Evolutionary conservation across 768 basidiomycete genomes (phyloP), one percentile per base, ranked within the genome.

Genomic region (Suillus alpinus): DNA sequence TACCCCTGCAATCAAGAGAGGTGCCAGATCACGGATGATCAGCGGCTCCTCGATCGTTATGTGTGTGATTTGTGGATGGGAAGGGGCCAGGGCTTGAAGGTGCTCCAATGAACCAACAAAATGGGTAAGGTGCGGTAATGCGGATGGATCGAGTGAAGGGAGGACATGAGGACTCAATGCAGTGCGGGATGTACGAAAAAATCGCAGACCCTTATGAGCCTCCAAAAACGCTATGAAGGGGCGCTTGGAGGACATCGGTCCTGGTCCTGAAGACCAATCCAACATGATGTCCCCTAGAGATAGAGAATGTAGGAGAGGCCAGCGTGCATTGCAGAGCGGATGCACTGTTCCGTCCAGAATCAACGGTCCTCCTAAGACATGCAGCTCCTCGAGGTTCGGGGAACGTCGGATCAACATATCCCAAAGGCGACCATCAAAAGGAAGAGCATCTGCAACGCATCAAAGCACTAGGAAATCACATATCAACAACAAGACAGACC

Each of bases 41-140:
- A 92, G 80, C 1, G 88, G 79, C 59, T 91, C 88, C 13, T 86
- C 81, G 63, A 91, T 82, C 6, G 82, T 77, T 9, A 91, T 78
- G 3, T 81, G 81, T 55, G 80, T 81, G 31, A 91, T 78, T 60
- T 71, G 76, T 37, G 71, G 73, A 63, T 79, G 80, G 4, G 84
- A 72, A 14, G 69, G 68, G 16, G 83, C 81, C 7, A 91, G 76
- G 23, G 80, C 83, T 64, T 87, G 86, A 10, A 91, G 75, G 64
- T 90, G 89, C 32, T 81, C 80, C 55, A 89, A 78, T 4, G 87
- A 84, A 9, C 90, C 91, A 34, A 81, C 80, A 68, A 92, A 91
- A 39, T 81, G 79, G 9, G 79, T 81, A 62, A 90, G 76, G 34
- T 71, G 63, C 6, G 80, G 75, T 10, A 89, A 76, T 9, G 83